Conservation (phyloP, 1,284 basidiomycete genomes). For the Boletellus dicymbophilus region DNA sequence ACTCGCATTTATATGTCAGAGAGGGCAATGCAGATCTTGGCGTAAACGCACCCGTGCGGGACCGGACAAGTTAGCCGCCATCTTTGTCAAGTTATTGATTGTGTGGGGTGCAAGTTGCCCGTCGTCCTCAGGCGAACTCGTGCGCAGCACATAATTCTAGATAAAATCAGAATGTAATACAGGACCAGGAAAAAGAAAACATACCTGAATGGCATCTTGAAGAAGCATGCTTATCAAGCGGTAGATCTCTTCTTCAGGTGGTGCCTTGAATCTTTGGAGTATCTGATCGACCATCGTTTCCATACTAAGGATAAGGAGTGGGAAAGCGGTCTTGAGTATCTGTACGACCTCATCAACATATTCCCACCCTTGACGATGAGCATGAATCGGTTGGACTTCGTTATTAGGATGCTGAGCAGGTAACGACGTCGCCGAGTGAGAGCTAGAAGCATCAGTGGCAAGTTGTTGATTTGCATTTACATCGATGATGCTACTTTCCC, state of each 20-base stretch:
- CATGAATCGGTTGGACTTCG: conserved; percentile 37
- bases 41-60: conserved; percentile 59
- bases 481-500: conserved; percentile 23
- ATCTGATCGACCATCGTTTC: conserved; percentile 99
- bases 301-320: conserved; percentile 91
- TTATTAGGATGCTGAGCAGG: conserved; percentile 30
- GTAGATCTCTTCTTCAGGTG: conserved; percentile 94
- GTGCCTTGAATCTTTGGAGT: conserved; percentile 87
- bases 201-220: conserved; percentile 71
- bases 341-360: conserved; percentile 95
- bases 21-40: not conserved
- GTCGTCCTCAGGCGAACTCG: conserved; percentile 73
- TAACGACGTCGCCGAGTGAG: conserved; percentile 11
- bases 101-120: conserved; percentile 67
- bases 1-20: conserved; percentile 14
- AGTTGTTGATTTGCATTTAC: conserved; percentile 26
- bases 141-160: conserved; percentile 74
- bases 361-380: conserved; percentile 81
- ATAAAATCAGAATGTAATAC: conserved; percentile 5
- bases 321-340: conserved; percentile 96
- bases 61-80: conserved; percentile 70
- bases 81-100: conserved; percentile 66
- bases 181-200: conserved; percentile 8
- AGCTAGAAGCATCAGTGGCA: conserved; percentile 12
- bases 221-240: conserved; percentile 86